Percentiles rank a stretch among this genome's conserved stretches.
Conservation (phyloP, 345 rosid genomes). For the Aethionema arabicum region DNA sequence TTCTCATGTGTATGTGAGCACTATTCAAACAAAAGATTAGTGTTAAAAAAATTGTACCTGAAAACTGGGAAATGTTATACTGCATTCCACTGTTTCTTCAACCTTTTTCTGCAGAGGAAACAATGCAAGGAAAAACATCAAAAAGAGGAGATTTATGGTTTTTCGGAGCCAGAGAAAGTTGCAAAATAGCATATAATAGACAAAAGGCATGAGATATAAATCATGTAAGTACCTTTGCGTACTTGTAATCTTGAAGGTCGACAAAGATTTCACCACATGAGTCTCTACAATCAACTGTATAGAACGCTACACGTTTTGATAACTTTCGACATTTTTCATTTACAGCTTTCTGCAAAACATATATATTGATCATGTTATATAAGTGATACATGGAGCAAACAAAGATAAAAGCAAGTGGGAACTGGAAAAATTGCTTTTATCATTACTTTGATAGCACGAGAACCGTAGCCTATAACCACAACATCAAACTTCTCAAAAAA, state of each 20-base stretch:
- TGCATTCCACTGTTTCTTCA: conserved; percentile 61
- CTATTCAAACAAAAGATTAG: not conserved
- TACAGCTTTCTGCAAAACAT: conserved; percentile 53
- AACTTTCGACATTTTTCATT: conserved; percentile 76
- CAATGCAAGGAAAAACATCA: conserved; percentile 3
- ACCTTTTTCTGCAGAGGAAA: conserved; percentile 56
- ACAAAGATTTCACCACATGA: conserved; percentile 89
- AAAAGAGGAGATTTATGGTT: not conserved
- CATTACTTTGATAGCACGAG: conserved; percentile 59
- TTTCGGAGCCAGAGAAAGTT: not conserved
- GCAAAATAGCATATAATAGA: not conserved
- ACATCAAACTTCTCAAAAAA: conserved; percentile 75
- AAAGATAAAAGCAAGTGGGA: not conserved
- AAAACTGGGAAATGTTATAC: conserved; percentile 68
- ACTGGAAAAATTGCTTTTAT: conserved; percentile 1
- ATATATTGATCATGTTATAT: not conserved
- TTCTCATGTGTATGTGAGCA: not conserved
- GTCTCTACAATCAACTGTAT: conserved; percentile 78
- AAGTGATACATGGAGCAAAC: conserved; percentile 12
- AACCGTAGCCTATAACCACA: conserved; percentile 68
- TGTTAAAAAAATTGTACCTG: conserved; percentile 45
- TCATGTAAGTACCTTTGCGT: conserved; percentile 45
- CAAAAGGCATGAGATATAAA: not conserved
- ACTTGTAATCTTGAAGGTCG: conserved; percentile 70
- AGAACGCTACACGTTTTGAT: conserved; percentile 75